Evolutionary conservation across 1,139 yeast genomes (phyloP).

Genomic region (Entelexis sorbosivorans): DNA sequence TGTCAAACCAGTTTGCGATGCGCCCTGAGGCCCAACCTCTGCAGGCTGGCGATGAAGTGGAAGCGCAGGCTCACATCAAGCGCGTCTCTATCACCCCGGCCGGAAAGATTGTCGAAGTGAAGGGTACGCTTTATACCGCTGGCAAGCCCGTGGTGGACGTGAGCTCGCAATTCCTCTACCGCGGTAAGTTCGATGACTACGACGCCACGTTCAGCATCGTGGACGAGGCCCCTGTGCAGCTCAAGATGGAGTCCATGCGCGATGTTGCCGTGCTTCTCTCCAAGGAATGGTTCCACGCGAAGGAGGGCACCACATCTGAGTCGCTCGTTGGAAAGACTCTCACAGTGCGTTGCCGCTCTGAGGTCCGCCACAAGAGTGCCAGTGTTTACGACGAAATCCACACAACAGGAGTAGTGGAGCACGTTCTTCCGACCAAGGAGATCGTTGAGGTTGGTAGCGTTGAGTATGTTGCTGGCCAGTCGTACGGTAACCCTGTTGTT

Average conservation of each 20-base stretch:
- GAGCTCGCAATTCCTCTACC: slow-evolving; percentile 86
- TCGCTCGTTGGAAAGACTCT: slow-evolving; percentile 59
- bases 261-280: slow-evolving; percentile 89
- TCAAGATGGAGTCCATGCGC: slow-evolving; percentile 60
- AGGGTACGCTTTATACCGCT: slow-evolving; percentile 75
- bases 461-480: slow-evolving; percentile 79
- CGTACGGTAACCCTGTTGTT: slow-evolving; percentile 94
- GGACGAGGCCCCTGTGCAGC: slow-evolving; percentile 77
- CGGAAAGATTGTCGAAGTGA: slow-evolving; percentile 93
- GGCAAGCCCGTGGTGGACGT: slow-evolving; percentile 80
- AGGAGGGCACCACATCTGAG: slow-evolving; percentile 32
- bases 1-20: slow-evolving; percentile 92
- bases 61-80: slow-evolving; percentile 71
- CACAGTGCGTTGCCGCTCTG: slow-evolving; percentile 82
- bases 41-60: slow-evolving; percentile 76
- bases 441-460: slow-evolving; percentile 78
- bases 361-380: slow-evolving; percentile 68
- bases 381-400: slow-evolving; percentile 66
- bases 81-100: slow-evolving; percentile 84
- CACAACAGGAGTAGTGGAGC: slow-evolving; percentile 73
- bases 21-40: slow-evolving; percentile 84
- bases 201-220: slow-evolving; percentile 87
- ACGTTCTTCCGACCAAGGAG: slow-evolving; percentile 91
- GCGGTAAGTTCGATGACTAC: slow-evolving; percentile 81
- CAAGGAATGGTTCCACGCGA: slow-evolving; percentile 87